Conservation (phyloP, 2,329 filamentous ascomycete species). For the Sclerotinia sclerotiorum region DNA sequence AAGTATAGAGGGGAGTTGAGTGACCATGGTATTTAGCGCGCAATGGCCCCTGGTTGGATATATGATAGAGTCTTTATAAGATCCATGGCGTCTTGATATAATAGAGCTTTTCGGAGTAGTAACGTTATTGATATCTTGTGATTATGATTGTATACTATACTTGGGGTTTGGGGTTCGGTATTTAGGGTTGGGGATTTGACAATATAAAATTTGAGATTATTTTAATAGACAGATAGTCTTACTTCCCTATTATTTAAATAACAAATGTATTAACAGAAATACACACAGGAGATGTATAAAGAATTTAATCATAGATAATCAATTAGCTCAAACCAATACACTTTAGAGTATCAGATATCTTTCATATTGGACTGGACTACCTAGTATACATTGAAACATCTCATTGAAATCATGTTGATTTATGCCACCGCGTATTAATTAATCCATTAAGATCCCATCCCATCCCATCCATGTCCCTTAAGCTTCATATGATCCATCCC, state of each 20-base stretch:
- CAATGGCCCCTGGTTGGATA: no score
- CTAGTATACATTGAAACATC: background rate
- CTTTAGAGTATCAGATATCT: background rate
- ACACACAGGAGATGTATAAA: background rate
- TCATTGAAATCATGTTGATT: background rate
- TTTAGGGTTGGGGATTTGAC: no score
- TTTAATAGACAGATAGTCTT: background rate
- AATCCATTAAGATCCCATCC: slow-evolving; percentile 5
- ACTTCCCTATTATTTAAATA: background rate
- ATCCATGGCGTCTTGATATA: no score
- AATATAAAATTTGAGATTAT: no score
- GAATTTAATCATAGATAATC: background rate
- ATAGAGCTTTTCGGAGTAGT: no score
- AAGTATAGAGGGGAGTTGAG: no score
- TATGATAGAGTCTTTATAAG: no score
- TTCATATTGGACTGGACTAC: background rate
- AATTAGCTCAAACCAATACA: background rate
- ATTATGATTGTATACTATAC: no score
- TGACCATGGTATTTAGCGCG: no score
- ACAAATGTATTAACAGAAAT: background rate
- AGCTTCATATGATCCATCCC: background rate
- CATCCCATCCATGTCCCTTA: no score
- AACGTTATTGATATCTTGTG: no score
- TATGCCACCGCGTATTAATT: background rate
- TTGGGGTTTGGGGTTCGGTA: no score